phyloP scores from a whole-genome alignment of 169 alveolate species.

The Plasmodium falciparum region DNA sequence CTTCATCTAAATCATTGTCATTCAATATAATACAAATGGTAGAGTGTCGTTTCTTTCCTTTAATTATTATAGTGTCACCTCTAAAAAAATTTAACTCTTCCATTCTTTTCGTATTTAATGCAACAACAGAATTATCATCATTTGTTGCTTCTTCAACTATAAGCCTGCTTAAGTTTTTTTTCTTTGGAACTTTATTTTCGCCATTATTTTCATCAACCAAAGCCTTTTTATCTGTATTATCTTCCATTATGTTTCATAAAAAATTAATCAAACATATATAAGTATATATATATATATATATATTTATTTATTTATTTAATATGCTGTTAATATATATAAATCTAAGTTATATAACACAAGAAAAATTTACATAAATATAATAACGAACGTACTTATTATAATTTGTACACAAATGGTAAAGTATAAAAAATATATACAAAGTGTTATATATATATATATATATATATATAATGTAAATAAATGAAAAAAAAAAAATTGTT shows the following conservation, averaged over 20 bases:
- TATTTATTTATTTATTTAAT: not conserved
- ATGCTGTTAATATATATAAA: not conserved
- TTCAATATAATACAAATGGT: slow-evolving; percentile 99
- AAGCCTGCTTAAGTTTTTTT: slow-evolving; percentile 86
- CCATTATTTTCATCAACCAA: slow-evolving; percentile 44
- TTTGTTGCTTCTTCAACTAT: slow-evolving; percentile 98
- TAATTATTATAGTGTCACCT: slow-evolving; percentile 98
- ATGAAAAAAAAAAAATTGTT: too few relatives aligned
- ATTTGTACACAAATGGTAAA: too few relatives aligned
- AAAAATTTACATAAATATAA: too few relatives aligned
- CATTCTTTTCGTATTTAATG: slow-evolving; percentile 93
- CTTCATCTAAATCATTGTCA: slow-evolving; percentile 97
- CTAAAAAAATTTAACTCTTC: slow-evolving; percentile 97
- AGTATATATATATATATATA: slow-evolving; percentile 7
- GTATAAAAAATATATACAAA: too few relatives aligned
- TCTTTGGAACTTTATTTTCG: slow-evolving; percentile 37
- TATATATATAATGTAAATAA: too few relatives aligned
- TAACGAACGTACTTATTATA: too few relatives aligned
- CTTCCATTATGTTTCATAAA: slow-evolving; percentile 47
- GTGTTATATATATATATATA: too few relatives aligned
- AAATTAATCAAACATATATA: not conserved
- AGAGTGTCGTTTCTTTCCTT: slow-evolving; percentile 99
- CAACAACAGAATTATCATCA: slow-evolving; percentile 99
- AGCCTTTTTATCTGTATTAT: slow-evolving; percentile 30
- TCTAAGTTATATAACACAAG: not conserved